Evolutionary conservation across 768 basidiomycete genomes (phyloP).

Genomic region (Termitomyces sp.): DNA sequence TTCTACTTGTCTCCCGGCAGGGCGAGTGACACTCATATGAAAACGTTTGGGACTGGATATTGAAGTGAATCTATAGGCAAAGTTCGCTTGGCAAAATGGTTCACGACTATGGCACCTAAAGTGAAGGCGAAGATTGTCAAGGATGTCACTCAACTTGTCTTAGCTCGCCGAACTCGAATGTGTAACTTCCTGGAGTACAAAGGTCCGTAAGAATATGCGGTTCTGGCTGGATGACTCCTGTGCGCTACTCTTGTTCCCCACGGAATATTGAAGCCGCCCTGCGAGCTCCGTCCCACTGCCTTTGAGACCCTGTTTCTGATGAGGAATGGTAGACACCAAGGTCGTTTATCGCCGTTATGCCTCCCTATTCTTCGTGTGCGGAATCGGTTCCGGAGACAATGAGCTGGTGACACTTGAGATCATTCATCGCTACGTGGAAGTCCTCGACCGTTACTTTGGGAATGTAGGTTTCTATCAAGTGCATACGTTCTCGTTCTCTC

Average conservation of each 20-base stretch:
- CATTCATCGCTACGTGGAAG: slow-evolving; percentile 91
- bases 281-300: slow-evolving; percentile 1
- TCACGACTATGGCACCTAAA: slow-evolving; percentile 88
- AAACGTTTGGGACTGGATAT: slow-evolving; percentile 1
- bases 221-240: neutral
- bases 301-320: slow-evolving; percentile 6
- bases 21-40: slow-evolving; percentile 39
- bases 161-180: slow-evolving; percentile 94
- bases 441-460: slow-evolving; percentile 88
- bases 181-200: slow-evolving; percentile 99
- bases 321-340: slow-evolving; percentile 63
- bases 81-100: slow-evolving; percentile 98
- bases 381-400: slow-evolving; percentile 81
- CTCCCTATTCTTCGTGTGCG: slow-evolving; percentile 92
- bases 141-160: slow-evolving; percentile 96
- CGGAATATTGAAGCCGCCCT: slow-evolving; percentile 1
- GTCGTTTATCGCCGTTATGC: slow-evolving; percentile 95
- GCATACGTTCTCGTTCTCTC: neutral
- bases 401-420: slow-evolving; percentile 91
- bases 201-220: slow-evolving; percentile 46
- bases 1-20: slow-evolving; percentile 96
- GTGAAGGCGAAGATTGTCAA: slow-evolving; percentile 96
- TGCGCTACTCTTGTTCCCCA: neutral
- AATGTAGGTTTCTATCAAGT: slow-evolving; percentile 56
- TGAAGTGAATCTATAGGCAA: slow-evolving; percentile 57